Conservation (phyloP, 164 flowering plant genomes). For the Stephania japonica region DNA sequence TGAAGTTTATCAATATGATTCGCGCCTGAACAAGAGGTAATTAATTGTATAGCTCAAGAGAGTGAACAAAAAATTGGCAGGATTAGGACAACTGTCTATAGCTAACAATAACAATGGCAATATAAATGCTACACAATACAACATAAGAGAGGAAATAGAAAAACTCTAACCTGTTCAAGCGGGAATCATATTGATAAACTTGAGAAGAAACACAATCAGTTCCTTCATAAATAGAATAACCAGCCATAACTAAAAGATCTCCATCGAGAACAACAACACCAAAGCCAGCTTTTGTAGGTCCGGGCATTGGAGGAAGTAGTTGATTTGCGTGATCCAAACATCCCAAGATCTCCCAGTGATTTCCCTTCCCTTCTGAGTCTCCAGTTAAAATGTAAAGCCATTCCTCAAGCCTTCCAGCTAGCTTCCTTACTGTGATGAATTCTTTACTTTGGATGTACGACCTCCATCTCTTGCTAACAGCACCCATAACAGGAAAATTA, state of each 20-base stretch:
- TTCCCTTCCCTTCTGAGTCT: constrained; percentile 52
- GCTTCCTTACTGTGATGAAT: constrained; percentile 58
- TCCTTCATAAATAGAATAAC: constrained; percentile 45
- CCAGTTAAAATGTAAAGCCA: constrained; percentile 75
- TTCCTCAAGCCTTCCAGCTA: constrained; percentile 74
- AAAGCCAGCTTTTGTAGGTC: constrained; percentile 58
- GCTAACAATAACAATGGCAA: neutral
- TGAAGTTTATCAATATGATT: constrained; percentile 82
- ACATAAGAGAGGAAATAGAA: neutral
- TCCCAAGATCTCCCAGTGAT: constrained; percentile 88
- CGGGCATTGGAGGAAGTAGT: constrained; percentile 75
- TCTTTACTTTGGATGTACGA: constrained; percentile 74
- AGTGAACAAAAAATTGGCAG: neutral
- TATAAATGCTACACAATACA: neutral
- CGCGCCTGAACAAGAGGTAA: constrained; percentile 26
- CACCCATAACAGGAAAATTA: constrained; percentile 70
- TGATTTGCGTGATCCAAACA: constrained; percentile 39
- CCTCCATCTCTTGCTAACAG: constrained; percentile 79
- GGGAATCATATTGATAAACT: constrained; percentile 80
- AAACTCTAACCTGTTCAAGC: constrained; percentile 71
- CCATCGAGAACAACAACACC: constrained; percentile 72
- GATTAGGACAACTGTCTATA: neutral
- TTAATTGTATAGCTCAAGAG: neutral
- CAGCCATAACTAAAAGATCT: constrained; percentile 82
- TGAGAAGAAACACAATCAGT: constrained; percentile 50